These are phyloP conservation scores for Hyphopichia fennica DNA, from an alignment of 1,139 yeast genomes.

Conservation along the genomic window DNA sequence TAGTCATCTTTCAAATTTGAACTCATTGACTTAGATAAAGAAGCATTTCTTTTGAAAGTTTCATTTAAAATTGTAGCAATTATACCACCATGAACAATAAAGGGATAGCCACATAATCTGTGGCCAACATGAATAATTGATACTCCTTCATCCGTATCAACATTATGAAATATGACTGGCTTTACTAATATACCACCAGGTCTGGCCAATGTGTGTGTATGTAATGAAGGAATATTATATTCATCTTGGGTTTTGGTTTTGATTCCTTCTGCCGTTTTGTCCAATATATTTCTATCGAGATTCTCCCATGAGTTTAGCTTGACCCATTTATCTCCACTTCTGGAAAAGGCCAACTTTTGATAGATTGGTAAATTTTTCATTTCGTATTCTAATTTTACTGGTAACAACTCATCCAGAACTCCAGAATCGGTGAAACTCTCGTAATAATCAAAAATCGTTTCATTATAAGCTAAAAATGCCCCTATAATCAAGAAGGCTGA, in stretches of 20 bases:
- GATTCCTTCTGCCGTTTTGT: slow-evolving; percentile 17
- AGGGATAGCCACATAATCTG: slow-evolving; percentile 82
- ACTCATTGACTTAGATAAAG: slow-evolving; percentile 30
- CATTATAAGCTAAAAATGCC: slow-evolving; percentile 33
- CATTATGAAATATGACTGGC: slow-evolving; percentile 69
- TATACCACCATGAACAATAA: slow-evolving; percentile 87
- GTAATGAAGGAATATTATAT: slow-evolving; percentile 26
- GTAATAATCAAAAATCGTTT: slow-evolving; percentile 33
- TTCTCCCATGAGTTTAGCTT: slow-evolving; percentile 61
- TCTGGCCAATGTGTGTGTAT: slow-evolving; percentile 36
- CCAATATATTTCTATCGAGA: slow-evolving; percentile 46
- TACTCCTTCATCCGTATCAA: slow-evolving; percentile 56
- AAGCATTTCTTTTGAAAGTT: slow-evolving; percentile 60
- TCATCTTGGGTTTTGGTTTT: slow-evolving; percentile 30
- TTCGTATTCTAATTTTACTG: slow-evolving; percentile 42
- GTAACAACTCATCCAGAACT: slow-evolving; percentile 17
- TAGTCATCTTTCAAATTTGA: slow-evolving; percentile 41
- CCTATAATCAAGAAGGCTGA: slow-evolving; percentile 29
- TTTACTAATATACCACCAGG: slow-evolving; percentile 82
- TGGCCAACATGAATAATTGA: slow-evolving; percentile 78
- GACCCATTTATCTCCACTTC: slow-evolving; percentile 41
- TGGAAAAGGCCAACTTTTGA: slow-evolving; percentile 41
- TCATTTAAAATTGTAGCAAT: slow-evolving; percentile 82
- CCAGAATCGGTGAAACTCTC: slow-evolving; percentile 30
- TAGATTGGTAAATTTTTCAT: slow-evolving; percentile 55